phyloP scores from a whole-genome alignment of 768 basidiomycete genomes.

The Boletus rubroflammeus region DNA sequence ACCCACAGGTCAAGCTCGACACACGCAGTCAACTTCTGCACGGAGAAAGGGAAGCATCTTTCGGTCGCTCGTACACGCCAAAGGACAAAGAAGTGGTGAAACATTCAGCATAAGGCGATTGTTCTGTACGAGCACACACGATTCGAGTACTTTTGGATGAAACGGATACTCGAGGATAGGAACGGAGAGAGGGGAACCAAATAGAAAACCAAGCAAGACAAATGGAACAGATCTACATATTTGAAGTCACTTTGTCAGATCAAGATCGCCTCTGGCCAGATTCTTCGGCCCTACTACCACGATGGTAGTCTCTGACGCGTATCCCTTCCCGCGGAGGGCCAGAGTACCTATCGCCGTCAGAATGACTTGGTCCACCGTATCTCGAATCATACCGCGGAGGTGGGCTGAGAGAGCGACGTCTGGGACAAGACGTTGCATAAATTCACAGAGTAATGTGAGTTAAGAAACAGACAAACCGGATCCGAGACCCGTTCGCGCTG shows the following conservation, averaged over 20 bases:
- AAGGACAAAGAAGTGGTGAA: constrained; percentile 4
- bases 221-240: constrained; percentile 4
- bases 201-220: constrained; percentile 3
- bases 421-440: constrained; percentile 21
- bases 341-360: constrained; percentile 49
- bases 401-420: constrained; percentile 72
- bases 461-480: constrained; percentile 32
- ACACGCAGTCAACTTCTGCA: constrained; percentile 4
- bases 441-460: background rate
- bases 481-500: constrained; percentile 39
- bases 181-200: background rate
- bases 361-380: constrained; percentile 44
- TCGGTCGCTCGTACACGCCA: constrained; percentile 1
- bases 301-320: constrained; percentile 40
- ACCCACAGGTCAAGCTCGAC: constrained; percentile 4
- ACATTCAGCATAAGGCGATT: background rate
- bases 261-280: constrained; percentile 28
- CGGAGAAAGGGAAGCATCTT: background rate
- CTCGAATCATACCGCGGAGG: constrained; percentile 50
- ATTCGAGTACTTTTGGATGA: constrained; percentile 9
- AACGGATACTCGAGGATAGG: background rate
- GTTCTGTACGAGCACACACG: constrained; percentile 3
- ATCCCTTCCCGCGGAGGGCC: constrained; percentile 32
- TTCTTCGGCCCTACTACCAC: constrained; percentile 32
- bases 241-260: constrained; percentile 6